phyloP scores from a whole-genome alignment of 140 eudicot species.

The Ambrosia hybrid region DNA sequence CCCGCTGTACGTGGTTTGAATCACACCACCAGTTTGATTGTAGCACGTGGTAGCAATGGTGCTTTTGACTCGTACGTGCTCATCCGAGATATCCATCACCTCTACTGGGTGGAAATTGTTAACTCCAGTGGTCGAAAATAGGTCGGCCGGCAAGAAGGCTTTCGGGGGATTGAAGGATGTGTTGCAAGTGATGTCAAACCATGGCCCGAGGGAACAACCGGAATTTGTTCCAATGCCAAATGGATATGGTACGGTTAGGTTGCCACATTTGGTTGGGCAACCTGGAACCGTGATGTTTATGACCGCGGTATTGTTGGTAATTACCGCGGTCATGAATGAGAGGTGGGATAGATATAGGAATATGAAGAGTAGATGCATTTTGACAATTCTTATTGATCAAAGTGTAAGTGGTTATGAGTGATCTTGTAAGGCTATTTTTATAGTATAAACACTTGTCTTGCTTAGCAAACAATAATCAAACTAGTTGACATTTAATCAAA shows the following conservation, averaged over 20 bases:
- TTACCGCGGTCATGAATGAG: conserved; percentile 8
- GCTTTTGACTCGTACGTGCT: conserved; percentile 22
- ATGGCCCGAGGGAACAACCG: conserved; percentile 28
- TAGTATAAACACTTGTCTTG: background rate
- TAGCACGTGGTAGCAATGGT: conserved; percentile 23
- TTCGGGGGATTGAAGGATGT: conserved; percentile 33
- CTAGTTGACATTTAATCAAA: background rate
- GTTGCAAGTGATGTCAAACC: conserved; percentile 31
- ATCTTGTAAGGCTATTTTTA: background rate
- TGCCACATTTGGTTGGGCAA: conserved; percentile 35
- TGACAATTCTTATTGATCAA: background rate
- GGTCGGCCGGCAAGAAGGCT: conserved; percentile 20
- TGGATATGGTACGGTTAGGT: conserved; percentile 35
- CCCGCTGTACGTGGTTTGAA: background rate
- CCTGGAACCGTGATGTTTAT: conserved; percentile 19
- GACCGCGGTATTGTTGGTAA: background rate
- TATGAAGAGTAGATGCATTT: conserved; percentile 15
- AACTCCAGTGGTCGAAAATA: conserved; percentile 2
- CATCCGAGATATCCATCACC: conserved; percentile 24
- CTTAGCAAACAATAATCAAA: too few relatives aligned
- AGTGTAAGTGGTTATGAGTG: background rate
- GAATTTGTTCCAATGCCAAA: conserved; percentile 29
- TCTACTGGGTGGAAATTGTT: background rate
- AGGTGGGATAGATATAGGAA: background rate
- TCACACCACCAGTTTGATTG: conserved; percentile 17